phyloP scores from a whole-genome alignment of 352 stramenopile species.

The Blastocystis sp. region DNA sequence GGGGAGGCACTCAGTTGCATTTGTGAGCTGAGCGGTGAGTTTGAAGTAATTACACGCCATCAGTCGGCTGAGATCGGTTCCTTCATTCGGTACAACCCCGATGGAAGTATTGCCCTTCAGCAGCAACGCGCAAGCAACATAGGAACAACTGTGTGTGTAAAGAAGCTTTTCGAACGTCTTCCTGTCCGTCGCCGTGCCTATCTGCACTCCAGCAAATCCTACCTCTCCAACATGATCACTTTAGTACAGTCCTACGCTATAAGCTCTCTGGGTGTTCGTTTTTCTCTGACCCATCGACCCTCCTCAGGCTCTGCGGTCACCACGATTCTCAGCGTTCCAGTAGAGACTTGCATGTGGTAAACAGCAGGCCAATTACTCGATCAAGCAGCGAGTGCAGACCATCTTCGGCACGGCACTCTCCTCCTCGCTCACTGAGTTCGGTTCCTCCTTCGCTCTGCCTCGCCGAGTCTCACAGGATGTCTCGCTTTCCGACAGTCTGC shows the following conservation, averaged over 20 bases:
- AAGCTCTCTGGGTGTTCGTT: conserved; percentile 66
- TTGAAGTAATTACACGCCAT: conserved; percentile 81
- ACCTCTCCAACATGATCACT: conserved; percentile 83
- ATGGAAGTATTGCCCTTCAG: conserved; percentile 68
- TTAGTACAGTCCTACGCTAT: conserved; percentile 76
- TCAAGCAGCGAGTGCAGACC: not conserved
- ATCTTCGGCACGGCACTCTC: not conserved
- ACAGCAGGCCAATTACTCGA: conserved; percentile 32
- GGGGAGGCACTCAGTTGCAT: conserved; percentile 90
- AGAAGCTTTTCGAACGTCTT: conserved; percentile 84
- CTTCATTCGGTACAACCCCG: conserved; percentile 75
- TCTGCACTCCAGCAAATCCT: conserved; percentile 81
- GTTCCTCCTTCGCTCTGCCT: conserved; percentile 22
- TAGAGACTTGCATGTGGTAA: not conserved
- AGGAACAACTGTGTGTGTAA: conserved; percentile 85
- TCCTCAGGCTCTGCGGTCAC: not conserved
- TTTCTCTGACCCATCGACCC: conserved; percentile 66
- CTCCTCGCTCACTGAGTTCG: not conserved
- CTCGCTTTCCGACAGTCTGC: not conserved
- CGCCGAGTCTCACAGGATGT: not conserved
- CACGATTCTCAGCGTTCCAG: conserved; percentile 12
- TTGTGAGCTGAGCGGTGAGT: conserved; percentile 77
- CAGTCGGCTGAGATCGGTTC: conserved; percentile 72
- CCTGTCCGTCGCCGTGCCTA: conserved; percentile 86
- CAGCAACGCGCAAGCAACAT: conserved; percentile 68